Conservation (phyloP, 306 rosid genomes). For the Ceratonia siliqua region DNA sequence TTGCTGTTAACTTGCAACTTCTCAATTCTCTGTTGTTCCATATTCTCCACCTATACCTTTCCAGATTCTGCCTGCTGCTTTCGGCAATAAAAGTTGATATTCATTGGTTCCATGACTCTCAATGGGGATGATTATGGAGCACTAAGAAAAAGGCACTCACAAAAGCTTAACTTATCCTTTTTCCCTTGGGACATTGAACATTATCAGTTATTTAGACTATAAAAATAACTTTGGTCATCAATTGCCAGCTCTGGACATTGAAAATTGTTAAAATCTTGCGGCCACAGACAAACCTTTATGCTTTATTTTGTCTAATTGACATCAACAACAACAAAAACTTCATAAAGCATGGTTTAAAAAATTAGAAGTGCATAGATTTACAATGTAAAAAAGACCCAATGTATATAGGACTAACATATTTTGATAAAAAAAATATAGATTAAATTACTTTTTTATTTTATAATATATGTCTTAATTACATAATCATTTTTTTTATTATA, state of each 20-base stretch:
- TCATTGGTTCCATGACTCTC: conserved; percentile 31
- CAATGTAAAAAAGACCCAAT: no score
- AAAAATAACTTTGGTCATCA: conserved; percentile 3
- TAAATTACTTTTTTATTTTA: no score
- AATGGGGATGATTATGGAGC: conserved; percentile 42
- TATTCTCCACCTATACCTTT: not conserved
- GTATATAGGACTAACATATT: no score
- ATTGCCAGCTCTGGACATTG: not conserved
- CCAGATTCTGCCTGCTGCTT: conserved; percentile 36
- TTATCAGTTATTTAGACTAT: conserved; percentile 4
- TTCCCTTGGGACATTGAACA: conserved; percentile 5
- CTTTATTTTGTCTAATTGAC: no score
- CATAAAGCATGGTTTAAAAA: no score
- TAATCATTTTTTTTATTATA: no score
- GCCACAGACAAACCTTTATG: no score
- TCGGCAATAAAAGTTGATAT: conserved; percentile 33
- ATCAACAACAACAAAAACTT: no score
- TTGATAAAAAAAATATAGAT: no score
- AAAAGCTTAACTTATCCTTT: conserved; percentile 22
- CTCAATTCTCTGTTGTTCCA: not conserved
- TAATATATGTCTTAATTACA: no score
- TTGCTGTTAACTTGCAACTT: not conserved
- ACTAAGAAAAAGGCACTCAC: conserved; percentile 39
- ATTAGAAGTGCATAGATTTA: no score
- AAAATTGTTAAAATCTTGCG: not conserved